These are phyloP conservation scores for Trichoderma simmonsii DNA, from an alignment of 2,329 filamentous ascomycete genomes.

Conservation along the genomic window DNA sequence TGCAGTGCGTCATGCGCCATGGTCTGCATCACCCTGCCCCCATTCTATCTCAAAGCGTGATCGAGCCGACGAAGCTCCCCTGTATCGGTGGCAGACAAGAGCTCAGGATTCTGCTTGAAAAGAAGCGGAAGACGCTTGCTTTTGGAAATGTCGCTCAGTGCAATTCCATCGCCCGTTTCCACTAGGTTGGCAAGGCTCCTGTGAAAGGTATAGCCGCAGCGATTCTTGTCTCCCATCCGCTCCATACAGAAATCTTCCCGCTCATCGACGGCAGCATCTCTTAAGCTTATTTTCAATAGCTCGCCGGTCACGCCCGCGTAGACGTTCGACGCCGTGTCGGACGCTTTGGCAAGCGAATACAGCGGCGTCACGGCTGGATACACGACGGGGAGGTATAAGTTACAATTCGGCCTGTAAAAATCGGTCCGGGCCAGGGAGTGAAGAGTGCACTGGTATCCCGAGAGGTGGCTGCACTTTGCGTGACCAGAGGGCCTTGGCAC, in stretches of 20 bases:
- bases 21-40: too few species aligned
- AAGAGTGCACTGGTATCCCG: background rate
- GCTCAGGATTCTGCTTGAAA: background rate
- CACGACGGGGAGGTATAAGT: background rate
- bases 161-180: background rate
- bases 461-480: background rate
- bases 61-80: background rate
- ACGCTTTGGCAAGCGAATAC: background rate
- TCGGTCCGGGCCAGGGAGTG: background rate
- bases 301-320: background rate
- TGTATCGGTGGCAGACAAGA: background rate
- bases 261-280: background rate
- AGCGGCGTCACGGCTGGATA: background rate
- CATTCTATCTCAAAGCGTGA: background rate
- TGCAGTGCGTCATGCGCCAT: too few species aligned
- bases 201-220: background rate
- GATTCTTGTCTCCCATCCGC: background rate
- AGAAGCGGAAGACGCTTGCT: background rate
- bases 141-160: background rate
- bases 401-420: background rate
- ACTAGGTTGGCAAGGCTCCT: background rate
- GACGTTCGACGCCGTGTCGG: background rate
- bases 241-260: background rate
- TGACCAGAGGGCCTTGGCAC: background rate
- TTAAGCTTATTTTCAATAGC: background rate